Evolutionary conservation across 2,329 filamentous ascomycete species (phyloP).

Genomic region (Lomentospora prolificans): DNA sequence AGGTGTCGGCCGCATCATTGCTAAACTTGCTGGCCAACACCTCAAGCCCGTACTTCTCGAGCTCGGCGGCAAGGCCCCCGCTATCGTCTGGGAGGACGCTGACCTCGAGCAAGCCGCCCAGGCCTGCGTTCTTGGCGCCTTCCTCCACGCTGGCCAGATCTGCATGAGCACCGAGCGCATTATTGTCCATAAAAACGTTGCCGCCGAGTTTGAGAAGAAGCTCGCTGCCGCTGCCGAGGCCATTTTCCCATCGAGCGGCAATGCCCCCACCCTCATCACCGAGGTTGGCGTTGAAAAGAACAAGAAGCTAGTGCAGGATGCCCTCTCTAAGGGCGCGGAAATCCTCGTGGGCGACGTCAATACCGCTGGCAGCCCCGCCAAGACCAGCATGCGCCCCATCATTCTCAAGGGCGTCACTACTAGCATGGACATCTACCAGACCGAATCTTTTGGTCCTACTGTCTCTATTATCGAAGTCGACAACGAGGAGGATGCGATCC

Average conservation of each 20-base stretch:
- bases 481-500: constrained; percentile 62
- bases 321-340: constrained; percentile 55
- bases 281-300: constrained; percentile 56
- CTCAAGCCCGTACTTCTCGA: constrained; percentile 76
- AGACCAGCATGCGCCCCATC: constrained; percentile 47
- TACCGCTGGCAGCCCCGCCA: constrained; percentile 19
- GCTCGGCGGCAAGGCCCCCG: constrained; percentile 71
- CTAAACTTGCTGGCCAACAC: constrained; percentile 56
- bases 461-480: constrained; percentile 58
- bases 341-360: constrained; percentile 30
- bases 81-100: constrained; percentile 72
- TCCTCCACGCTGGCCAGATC: constrained; percentile 67
- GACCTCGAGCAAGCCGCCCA: constrained; percentile 62
- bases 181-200: constrained; percentile 41
- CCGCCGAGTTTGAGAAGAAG: constrained; percentile 34
- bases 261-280: constrained; percentile 61
- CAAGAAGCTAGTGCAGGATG: constrained; percentile 56
- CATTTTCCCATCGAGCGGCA: constrained; percentile 45
- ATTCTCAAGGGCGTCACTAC: constrained; percentile 54
- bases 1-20: constrained; percentile 62
- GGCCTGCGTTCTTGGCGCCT: constrained; percentile 59
- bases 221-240: constrained; percentile 28
- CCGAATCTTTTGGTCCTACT: constrained; percentile 69
- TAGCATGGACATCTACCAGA: constrained; percentile 63
- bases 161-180: constrained; percentile 82